Conservation (phyloP, 2,329 filamentous ascomycete species). For the Mycosphaerella sp. region DNA sequence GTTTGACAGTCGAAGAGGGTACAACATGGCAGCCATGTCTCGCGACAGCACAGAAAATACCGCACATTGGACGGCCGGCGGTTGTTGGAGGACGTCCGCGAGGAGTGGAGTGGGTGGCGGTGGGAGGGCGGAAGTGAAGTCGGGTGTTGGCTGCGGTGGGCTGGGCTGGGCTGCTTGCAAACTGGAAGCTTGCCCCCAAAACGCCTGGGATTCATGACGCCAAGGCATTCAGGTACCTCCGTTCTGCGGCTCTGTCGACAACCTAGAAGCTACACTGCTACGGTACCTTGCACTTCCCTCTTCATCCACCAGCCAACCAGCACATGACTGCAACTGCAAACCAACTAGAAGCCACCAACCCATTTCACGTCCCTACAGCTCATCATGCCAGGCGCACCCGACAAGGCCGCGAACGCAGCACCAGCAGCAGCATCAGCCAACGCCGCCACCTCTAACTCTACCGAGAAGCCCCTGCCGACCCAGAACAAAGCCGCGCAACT, state of each 20-base stretch:
- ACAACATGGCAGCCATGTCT: conserved; percentile 15
- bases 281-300: neutral
- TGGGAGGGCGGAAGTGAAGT: neutral
- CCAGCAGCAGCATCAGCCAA: conserved; percentile 38
- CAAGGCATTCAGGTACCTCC: neutral
- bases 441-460: conserved; percentile 33
- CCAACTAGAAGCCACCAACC: neutral
- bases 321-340: neutral
- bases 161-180: neutral
- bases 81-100: neutral
- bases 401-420: conserved; percentile 23
- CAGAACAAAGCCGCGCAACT: conserved; percentile 60
- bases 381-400: conserved; percentile 8
- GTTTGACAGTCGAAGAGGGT: conserved; percentile 19
- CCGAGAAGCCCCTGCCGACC: conserved; percentile 47
- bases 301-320: neutral
- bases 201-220: too few species aligned
- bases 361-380: neutral
- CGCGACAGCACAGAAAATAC: conserved; percentile 33
- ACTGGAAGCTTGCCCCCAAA: neutral
- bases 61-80: conserved; percentile 27
- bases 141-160: neutral
- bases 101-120: neutral
- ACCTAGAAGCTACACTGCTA: neutral
- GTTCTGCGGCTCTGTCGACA: neutral